Evolutionary conservation across 169 alveolate species (phyloP), one percentile per base, ranked within the genome.

Genomic region (Toxoplasma gondii): DNA sequence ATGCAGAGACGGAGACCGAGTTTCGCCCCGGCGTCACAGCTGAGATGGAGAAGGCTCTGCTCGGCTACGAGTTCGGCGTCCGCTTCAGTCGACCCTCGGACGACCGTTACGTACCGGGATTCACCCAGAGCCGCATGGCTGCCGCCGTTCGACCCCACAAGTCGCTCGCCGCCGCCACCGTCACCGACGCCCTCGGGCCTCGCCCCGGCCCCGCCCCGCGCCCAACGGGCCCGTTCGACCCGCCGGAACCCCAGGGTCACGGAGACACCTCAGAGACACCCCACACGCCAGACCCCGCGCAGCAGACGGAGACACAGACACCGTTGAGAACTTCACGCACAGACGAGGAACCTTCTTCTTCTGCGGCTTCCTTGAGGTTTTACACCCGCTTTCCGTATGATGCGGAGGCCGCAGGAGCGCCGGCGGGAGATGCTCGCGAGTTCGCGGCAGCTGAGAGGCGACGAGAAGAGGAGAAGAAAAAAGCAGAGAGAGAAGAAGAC

Each of bases 21-120:
- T 64, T 39, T 17, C n/a, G 90, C 9, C 67, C 53, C 5, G 90
- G 90, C 12, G 22, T 82, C 31, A 82, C 90, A 7, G 69, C 53
- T 10, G 90, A 82, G 41, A 82, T 82, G 90, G 90, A 82, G 90
- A 36, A 49, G 24, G 41, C n/a, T 1, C 67, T 82, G 19, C 69
- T 82, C 67, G 90, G 90, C 67, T 82, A 82, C 41, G 90, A 82
- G 38, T 82, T 82, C 64, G 90, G 90, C 67, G 90, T 82, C 5
- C 90, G 90, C 67, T 82, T 29, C 36, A 82, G 90, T 44, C 64
- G 54, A 24, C 69, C 90, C 38, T 82, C 90, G 19, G 90, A 82
- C 24, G 90, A 82, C 64, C 27, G 7, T 1, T 82, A 82, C 38
- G 69, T 82, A 19, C 90, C 90, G 17, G 90, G 90, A 34, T 82